phyloP scores from a whole-genome alignment of 345 rosid species.

The Schrenkiella parvula region DNA sequence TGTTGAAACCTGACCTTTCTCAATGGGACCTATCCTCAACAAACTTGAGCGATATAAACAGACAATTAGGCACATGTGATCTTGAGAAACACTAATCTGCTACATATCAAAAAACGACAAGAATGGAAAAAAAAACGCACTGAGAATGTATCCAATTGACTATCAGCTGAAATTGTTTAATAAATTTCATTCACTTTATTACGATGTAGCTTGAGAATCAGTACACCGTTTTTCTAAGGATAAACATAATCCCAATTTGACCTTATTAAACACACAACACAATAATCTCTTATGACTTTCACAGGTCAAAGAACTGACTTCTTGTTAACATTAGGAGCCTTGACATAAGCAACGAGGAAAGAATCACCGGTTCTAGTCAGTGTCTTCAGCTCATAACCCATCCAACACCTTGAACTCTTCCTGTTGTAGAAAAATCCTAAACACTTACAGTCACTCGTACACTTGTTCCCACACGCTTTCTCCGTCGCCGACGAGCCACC shows the following conservation, averaged over 20 bases:
- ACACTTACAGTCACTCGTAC: conserved; percentile 53
- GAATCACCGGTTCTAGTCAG: conserved; percentile 29
- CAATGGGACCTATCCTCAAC: not conserved
- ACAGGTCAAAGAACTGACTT: conserved; percentile 8
- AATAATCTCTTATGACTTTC: not conserved
- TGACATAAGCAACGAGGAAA: conserved; percentile 29
- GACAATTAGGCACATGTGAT: not conserved
- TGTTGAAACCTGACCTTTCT: too few species aligned
- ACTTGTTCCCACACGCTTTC: conserved; percentile 48
- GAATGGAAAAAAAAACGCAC: not conserved
- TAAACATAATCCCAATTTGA: not conserved
- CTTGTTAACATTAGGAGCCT: conserved; percentile 23
- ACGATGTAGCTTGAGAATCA: conserved; percentile 16
- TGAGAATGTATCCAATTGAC: too few species aligned
- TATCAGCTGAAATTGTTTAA: not conserved
- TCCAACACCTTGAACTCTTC: conserved; percentile 48
- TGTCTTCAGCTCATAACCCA: conserved; percentile 55
- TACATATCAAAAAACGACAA: not conserved
- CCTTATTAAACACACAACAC: not conserved
- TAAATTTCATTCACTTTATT: conserved; percentile 1
- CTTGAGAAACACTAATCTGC: too few species aligned
- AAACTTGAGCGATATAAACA: not conserved
- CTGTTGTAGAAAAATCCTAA: conserved; percentile 53
- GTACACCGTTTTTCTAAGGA: not conserved
- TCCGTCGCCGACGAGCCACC: conserved; percentile 40